phyloP scores from a whole-genome alignment of 164 flowering plant species.

The Akebia trifoliata region DNA sequence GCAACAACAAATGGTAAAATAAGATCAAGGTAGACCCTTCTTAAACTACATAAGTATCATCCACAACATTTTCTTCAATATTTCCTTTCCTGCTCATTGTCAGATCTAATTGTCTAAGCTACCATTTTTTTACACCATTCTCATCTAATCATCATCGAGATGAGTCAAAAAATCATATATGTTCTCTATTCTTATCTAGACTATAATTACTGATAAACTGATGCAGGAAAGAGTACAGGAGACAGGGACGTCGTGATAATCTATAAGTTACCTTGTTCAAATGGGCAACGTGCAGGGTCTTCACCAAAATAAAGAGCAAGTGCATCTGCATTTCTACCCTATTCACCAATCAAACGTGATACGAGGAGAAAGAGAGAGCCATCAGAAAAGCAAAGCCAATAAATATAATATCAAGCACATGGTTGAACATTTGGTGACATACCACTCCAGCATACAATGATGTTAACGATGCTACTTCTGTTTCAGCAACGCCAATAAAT shows the following conservation, averaged over 20 bases:
- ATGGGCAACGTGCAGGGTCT: slow-evolving; percentile 90
- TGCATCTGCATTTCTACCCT: slow-evolving; percentile 98
- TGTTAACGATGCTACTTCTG: slow-evolving; percentile 68
- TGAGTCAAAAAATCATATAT: too few relatives aligned
- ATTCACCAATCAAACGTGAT: slow-evolving; percentile 23
- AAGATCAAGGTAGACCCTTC: too few relatives aligned
- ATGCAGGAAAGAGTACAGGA: not conserved
- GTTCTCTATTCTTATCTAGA: slow-evolving; percentile 45
- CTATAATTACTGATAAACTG: not conserved
- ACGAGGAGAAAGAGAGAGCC: slow-evolving; percentile 4
- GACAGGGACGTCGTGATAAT: not conserved
- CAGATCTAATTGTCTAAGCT: too few relatives aligned
- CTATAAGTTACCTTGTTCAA: slow-evolving; percentile 74
- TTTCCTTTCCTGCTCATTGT: too few relatives aligned
- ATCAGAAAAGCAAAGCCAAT: slow-evolving; percentile 2
- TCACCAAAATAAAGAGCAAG: slow-evolving; percentile 86
- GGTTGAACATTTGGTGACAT: slow-evolving; percentile 21
- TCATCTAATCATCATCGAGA: too few relatives aligned
- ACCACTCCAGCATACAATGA: slow-evolving; percentile 82
- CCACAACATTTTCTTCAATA: too few relatives aligned
- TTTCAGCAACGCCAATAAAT: slow-evolving; percentile 65
- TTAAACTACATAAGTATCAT: too few relatives aligned
- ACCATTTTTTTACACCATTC: too few relatives aligned
- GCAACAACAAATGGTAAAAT: too few relatives aligned
- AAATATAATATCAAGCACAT: not conserved